Conservation (phyloP, 768 basidiomycete genomes). For the Xerocomus brunneocitrinus region DNA sequence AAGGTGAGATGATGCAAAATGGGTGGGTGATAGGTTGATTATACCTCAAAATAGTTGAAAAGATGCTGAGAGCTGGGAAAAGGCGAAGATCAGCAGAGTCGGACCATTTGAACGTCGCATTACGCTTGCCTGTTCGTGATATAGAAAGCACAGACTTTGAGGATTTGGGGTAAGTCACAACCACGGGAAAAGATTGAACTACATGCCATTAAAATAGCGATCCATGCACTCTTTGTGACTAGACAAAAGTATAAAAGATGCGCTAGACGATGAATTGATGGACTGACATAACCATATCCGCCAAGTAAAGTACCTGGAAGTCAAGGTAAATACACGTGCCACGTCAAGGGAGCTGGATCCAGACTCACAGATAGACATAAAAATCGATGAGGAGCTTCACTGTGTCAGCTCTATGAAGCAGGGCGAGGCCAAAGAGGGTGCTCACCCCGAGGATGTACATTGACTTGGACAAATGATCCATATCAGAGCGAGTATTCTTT, state of each 20-base stretch:
- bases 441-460: slow-evolving; percentile 25
- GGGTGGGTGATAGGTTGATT: neutral
- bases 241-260: neutral
- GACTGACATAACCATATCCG: slow-evolving; percentile 27
- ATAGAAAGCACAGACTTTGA: slow-evolving; percentile 13
- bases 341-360: neutral
- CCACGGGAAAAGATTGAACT: neutral
- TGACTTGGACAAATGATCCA: slow-evolving; percentile 3
- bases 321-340: neutral
- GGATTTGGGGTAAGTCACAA: neutral
- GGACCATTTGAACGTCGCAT: neutral
- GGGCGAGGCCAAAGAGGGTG: neutral
- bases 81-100: neutral
- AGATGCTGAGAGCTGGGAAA: slow-evolving; percentile 15
- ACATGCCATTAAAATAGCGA: slow-evolving; percentile 21
- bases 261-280: neutral
- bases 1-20: neutral
- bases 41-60: slow-evolving; percentile 17
- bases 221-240: slow-evolving; percentile 16
- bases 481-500: neutral
- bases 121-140: slow-evolving; percentile 17
- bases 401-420: neutral
- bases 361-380: slow-evolving; percentile 22
- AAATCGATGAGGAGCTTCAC: slow-evolving; percentile 25
- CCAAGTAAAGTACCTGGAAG: slow-evolving; percentile 27